Conservation (phyloP, 2,329 filamentous ascomycete species). For the Cladosporium sp. region DNA sequence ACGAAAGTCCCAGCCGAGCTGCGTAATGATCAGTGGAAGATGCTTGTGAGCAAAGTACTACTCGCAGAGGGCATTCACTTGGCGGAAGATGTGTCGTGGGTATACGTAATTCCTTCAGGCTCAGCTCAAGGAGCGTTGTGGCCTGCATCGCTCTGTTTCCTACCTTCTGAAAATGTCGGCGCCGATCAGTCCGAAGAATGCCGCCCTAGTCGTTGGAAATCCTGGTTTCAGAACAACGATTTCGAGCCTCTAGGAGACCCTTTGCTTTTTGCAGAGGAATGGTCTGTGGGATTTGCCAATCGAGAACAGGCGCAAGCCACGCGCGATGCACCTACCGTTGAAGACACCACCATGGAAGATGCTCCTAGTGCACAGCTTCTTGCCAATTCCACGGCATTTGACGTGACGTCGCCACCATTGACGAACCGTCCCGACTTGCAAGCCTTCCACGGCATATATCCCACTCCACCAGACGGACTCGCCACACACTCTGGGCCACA, state of each 20-base stretch:
- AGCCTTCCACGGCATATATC: constrained; percentile 56
- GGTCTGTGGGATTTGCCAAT: constrained; percentile 21
- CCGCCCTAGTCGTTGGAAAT: constrained; percentile 18
- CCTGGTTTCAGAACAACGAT: constrained; percentile 19
- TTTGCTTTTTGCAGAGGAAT: constrained; percentile 26
- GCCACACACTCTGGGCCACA: constrained; percentile 20
- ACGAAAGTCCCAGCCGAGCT: background rate
- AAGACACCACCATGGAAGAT: background rate
- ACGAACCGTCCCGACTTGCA: constrained; percentile 35
- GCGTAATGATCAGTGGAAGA: constrained; percentile 14
- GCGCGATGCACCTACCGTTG: background rate
- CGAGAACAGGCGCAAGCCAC: constrained; percentile 22
- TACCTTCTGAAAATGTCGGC: background rate
- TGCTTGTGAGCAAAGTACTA: background rate
- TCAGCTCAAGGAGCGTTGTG: constrained; percentile 16
- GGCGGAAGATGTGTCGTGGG: background rate
- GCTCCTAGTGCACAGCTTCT: background rate
- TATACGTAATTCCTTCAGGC: constrained; percentile 6
- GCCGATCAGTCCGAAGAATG: background rate
- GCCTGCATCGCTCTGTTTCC: constrained; percentile 23
- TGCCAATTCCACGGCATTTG: constrained; percentile 15
- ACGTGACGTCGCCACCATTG: constrained; percentile 31
- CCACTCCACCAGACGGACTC: constrained; percentile 62
- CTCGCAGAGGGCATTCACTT: constrained; percentile 14
- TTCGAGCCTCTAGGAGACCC: constrained; percentile 26